phyloP scores from a whole-genome alignment of 75 land plant species.

The Selaginella tamariscina region DNA sequence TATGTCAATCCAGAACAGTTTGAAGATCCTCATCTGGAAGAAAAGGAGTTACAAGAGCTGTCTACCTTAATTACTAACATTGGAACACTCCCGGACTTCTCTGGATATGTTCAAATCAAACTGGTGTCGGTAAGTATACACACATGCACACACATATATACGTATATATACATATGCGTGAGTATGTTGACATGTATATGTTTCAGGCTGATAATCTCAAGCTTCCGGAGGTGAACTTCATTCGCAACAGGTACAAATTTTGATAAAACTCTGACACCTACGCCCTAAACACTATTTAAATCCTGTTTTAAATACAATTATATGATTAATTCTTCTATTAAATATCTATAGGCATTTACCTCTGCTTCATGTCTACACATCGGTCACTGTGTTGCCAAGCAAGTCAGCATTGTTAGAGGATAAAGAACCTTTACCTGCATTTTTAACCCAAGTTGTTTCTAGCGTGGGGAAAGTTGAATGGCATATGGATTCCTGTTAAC shows the following conservation, averaged over 20 bases:
- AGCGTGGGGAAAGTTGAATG: slow-evolving; percentile 18
- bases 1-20: slow-evolving; percentile 12
- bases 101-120: slow-evolving; percentile 19
- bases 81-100: slow-evolving; percentile 18
- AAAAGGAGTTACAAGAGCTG: slow-evolving; percentile 14
- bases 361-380: slow-evolving; percentile 12
- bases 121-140: slow-evolving; percentile 9
- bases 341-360: neutral
- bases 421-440: slow-evolving; percentile 6
- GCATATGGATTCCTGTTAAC: slow-evolving; percentile 23
- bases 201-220: slow-evolving; percentile 15
- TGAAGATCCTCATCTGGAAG: slow-evolving; percentile 14
- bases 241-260: neutral
- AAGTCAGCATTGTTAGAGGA: neutral
- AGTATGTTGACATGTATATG: too few relatives aligned
- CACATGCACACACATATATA: too few relatives aligned
- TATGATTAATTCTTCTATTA: too few relatives aligned
- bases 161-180: too few relatives aligned
- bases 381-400: slow-evolving; percentile 17
- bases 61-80: neutral
- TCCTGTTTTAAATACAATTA: too few relatives aligned
- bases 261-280: neutral
- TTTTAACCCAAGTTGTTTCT: slow-evolving; percentile 13
- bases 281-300: too few relatives aligned
- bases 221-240: neutral